These are phyloP conservation scores for Sporothrix phasma DNA, from an alignment of 2,329 filamentous ascomycete genomes.

Conservation along the genomic window DNA sequence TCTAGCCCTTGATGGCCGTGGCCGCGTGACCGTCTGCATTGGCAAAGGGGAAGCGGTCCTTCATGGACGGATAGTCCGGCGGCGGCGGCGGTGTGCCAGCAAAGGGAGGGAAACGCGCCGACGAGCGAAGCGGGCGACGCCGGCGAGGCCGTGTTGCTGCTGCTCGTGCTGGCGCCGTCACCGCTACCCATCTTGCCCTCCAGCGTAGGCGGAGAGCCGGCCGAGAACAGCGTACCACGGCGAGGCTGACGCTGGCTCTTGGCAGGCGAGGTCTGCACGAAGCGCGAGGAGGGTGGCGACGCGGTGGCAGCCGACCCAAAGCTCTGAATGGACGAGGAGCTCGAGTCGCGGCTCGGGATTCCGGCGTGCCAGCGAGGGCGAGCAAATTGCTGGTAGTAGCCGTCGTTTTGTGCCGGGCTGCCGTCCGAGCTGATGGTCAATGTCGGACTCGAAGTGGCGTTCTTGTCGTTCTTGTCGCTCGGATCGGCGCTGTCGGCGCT, in stretches of 20 bases:
- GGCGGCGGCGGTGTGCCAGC: conserved; percentile 38
- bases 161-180: conserved; percentile 18
- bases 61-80: conserved; percentile 32
- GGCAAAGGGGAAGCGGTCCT: conserved; percentile 41
- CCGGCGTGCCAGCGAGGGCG: conserved; percentile 35
- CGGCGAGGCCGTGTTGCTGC: conserved; percentile 18
- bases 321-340: conserved; percentile 22
- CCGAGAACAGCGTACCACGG: conserved; percentile 10
- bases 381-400: conserved; percentile 25
- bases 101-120: conserved; percentile 35
- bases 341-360: conserved; percentile 29
- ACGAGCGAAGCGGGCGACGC: conserved; percentile 37
- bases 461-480: conserved; percentile 23
- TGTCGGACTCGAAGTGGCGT: conserved; percentile 27
- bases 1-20: conserved; percentile 37
- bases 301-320: background rate
- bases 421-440: conserved; percentile 30
- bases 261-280: background rate
- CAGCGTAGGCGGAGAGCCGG: background rate
- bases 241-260: conserved; percentile 9
- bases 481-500: conserved; percentile 33
- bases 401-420: conserved; percentile 28
- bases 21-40: conserved; percentile 38
- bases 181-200: background rate
- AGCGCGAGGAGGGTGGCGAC: background rate